A percentile compares a stretch with the other conserved stretches of the same genome.
These are phyloP conservation scores for Candida krabiensis DNA, from an alignment of 805 yeast species.

Conservation along the genomic window DNA sequence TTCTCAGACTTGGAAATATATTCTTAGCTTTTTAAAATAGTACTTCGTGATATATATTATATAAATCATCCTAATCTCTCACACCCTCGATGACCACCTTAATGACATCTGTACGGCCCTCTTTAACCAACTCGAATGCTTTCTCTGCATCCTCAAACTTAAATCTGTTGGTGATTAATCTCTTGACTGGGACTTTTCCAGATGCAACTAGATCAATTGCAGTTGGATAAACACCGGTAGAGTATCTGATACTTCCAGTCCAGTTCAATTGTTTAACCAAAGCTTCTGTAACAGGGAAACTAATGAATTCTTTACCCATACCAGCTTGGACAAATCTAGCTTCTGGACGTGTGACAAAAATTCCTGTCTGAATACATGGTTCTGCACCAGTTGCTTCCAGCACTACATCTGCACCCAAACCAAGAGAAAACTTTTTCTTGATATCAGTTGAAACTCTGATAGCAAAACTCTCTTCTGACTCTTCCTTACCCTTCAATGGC, in stretches of 20 bases:
- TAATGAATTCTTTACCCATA: constrained; percentile 67
- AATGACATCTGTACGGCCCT: constrained; percentile 58
- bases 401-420: constrained; percentile 45
- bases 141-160: constrained; percentile 70
- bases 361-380: constrained; percentile 68
- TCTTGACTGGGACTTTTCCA: constrained; percentile 65
- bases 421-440: constrained; percentile 26
- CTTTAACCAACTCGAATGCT: constrained; percentile 66
- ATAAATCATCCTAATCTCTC: no score
- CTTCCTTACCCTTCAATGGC: constrained; percentile 47
- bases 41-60: no score
- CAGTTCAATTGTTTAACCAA: constrained; percentile 66
- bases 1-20: no score
- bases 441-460: constrained; percentile 37
- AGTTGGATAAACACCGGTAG: constrained; percentile 70
- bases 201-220: constrained; percentile 65
- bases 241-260: constrained; percentile 80
- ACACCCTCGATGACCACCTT: constrained; percentile 85
- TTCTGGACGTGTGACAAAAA: constrained; percentile 58
- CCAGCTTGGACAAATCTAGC: constrained; percentile 85
- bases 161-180: constrained; percentile 72
- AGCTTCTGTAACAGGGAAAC: constrained; percentile 71
- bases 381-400: constrained; percentile 86
- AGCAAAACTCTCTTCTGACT: constrained; percentile 42
- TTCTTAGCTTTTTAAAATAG: no score